Evolutionary conservation across 257 asterid genomes (phyloP), one percentile per base, ranked within the genome.

Genomic region (Lycium ferocissimum): DNA sequence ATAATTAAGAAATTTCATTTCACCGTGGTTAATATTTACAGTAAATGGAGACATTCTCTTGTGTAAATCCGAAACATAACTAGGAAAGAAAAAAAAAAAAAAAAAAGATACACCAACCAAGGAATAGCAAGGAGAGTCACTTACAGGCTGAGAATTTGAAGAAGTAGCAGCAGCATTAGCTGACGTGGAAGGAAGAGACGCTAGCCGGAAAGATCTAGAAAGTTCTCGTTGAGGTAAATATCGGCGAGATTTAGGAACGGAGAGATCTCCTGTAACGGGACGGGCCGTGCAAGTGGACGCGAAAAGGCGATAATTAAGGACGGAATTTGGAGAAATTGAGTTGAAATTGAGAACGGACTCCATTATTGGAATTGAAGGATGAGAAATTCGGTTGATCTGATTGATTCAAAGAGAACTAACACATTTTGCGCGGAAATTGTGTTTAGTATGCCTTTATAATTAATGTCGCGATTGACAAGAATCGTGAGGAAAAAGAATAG

Each of bases 141-240:
- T 92, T 84, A 94, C 98, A 3, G 93, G 87, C 84, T 83, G 89
- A 65, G 95, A 91, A 84, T 92, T 94, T 47, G 91, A 70, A 61
- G 92, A 87, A 57, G 86, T 87, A 61, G 87, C 91, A 59, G 76
- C 73, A 65, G 26, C 76, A 22, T 26, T 76, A 67, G 91, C 82
- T 78, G 85, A 40, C 62, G 93, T 88, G 18, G 85, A 83, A 57
- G 86, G 84, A 87, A 86, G 81, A 80, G 87, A 85, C 18, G 78
- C 85, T 72, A 83, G 84, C 81, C 87, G 90, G 13, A 88, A 84
- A 33, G 84, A 69, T 18, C 82, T 67, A 47, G 86, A 22, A 78
- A 87, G 84, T 40, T 69, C 85, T 65, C 85, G 84, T 82, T 89
- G 86, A 61, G 20, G 17, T 22, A 75, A 20, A 75, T 87, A 80